These are phyloP conservation scores for Amoebophrya sp. DNA, from an alignment of 169 alveolate genomes.

Conservation along the genomic window DNA sequence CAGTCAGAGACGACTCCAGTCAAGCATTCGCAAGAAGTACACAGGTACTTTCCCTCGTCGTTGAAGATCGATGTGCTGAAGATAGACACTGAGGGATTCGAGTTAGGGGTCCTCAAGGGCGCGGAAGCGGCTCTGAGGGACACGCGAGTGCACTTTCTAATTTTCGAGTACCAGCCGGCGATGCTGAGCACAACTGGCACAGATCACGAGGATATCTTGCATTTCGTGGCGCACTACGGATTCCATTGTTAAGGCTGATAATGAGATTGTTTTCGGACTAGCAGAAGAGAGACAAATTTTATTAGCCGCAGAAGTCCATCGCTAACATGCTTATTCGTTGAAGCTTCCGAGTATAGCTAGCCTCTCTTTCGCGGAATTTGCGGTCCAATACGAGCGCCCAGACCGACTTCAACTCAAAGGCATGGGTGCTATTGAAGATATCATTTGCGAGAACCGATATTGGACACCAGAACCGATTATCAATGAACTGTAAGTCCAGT, in stretches of 20 bases:
- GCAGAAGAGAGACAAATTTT: no score
- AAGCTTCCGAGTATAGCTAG: neutral
- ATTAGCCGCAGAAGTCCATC: no score
- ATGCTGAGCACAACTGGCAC: neutral
- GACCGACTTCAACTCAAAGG: neutral
- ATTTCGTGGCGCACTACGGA: neutral
- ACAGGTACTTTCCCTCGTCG: neutral
- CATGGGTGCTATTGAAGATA: neutral
- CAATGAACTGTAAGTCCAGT: no score
- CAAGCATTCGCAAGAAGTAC: no score
- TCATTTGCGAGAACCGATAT: neutral
- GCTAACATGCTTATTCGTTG: no score
- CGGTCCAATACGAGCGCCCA: neutral
- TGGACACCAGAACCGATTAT: no score
- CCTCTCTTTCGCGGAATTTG: neutral
- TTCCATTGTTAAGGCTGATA: no score
- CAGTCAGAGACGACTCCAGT: no score
- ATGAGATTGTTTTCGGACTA: no score
- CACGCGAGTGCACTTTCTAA: neutral
- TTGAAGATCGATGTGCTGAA: neutral
- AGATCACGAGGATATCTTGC: neutral
- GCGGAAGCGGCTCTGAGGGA: neutral
- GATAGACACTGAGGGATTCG: neutral
- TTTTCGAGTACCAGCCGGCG: slow-evolving; percentile 1
- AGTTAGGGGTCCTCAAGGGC: neutral